Conservation (phyloP, 2,329 filamentous ascomycete species). For the Coleophoma eucalyptorum region DNA sequence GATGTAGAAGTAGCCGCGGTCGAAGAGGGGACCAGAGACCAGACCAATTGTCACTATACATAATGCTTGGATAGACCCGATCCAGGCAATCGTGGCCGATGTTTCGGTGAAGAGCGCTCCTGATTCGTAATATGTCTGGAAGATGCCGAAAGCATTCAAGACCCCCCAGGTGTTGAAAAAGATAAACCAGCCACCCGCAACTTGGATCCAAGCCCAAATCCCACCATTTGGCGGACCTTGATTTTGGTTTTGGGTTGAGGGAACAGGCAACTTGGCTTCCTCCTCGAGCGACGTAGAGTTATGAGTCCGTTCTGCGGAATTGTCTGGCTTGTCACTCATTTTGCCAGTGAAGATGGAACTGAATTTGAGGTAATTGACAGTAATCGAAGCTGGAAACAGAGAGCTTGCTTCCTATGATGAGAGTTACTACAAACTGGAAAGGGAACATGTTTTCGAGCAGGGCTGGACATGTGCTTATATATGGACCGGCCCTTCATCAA, state of each 20-base stretch:
- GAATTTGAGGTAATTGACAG: too few species aligned
- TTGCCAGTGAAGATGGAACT: too few species aligned
- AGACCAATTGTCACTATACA: slow-evolving; percentile 37
- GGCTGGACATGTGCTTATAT: too few species aligned
- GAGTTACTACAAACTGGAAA: too few species aligned
- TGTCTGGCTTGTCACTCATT: too few species aligned
- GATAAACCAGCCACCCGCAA: slow-evolving; percentile 43
- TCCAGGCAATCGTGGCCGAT: slow-evolving; percentile 38
- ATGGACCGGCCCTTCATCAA: too few species aligned
- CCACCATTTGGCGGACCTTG: slow-evolving; percentile 38
- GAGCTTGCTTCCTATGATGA: too few species aligned
- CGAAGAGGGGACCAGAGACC: slow-evolving; percentile 20
- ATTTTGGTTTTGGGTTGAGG: background rate
- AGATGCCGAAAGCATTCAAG: slow-evolving; percentile 44
- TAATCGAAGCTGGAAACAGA: too few species aligned
- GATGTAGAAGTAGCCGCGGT: slow-evolving; percentile 38
- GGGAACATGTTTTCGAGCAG: too few species aligned
- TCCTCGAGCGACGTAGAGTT: too few species aligned
- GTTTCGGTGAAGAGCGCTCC: slow-evolving; percentile 31
- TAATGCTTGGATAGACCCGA: slow-evolving; percentile 42
- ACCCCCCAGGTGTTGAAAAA: slow-evolving; percentile 52
- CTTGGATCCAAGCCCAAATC: slow-evolving; percentile 49
- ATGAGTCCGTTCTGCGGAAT: too few species aligned
- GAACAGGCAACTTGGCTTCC: too few species aligned
- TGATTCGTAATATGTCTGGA: slow-evolving; percentile 46